A percentile compares a stretch with the other conserved stretches of the same genome.
Conservation (phyloP, 2,329 filamentous ascomycete genomes). For the Apiospora malaysiana region DNA sequence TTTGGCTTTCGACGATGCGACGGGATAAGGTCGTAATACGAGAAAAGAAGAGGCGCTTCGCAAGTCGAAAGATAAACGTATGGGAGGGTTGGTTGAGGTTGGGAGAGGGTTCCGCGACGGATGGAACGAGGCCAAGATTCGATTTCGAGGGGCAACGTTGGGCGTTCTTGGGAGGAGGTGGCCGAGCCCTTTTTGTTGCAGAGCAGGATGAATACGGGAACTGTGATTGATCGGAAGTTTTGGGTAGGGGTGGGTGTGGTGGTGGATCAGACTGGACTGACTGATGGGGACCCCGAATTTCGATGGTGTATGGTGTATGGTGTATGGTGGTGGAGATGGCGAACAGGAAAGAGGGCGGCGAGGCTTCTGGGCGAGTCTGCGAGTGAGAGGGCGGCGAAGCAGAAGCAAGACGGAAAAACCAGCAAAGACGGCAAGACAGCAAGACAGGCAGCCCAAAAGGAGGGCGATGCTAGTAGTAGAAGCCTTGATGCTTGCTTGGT, state of each 20-base stretch:
- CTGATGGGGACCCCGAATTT: constrained; percentile 22
- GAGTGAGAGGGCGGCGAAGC: neutral
- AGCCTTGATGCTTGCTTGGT: neutral
- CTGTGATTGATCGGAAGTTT: constrained; percentile 18
- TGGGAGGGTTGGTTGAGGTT: neutral
- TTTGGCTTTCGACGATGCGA: neutral
- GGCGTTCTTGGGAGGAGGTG: constrained; percentile 16
- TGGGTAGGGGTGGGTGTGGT: constrained; percentile 12
- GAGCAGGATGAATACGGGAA: constrained; percentile 1
- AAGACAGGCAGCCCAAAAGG: neutral
- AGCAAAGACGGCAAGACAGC: no score
- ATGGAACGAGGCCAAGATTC: constrained; percentile 16
- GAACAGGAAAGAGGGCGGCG: neutral
- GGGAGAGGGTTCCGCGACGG: neutral
- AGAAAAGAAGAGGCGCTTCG: constrained; percentile 10
- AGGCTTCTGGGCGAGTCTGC: no score
- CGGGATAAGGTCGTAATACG: constrained; percentile 1
- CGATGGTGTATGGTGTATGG: neutral
- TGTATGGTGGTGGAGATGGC: constrained; percentile 15
- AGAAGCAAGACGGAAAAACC: neutral
- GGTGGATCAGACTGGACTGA: constrained; percentile 7
- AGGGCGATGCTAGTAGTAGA: neutral
- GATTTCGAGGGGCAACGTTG: constrained; percentile 16
- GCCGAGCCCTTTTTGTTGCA: constrained; percentile 14
- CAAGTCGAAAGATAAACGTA: constrained; percentile 14